A percentile compares a stretch with the other conserved stretches of the same genome.
These are phyloP conservation scores for Melastoma candidum DNA, from an alignment of 441 rosid genomes.

Conservation along the genomic window DNA sequence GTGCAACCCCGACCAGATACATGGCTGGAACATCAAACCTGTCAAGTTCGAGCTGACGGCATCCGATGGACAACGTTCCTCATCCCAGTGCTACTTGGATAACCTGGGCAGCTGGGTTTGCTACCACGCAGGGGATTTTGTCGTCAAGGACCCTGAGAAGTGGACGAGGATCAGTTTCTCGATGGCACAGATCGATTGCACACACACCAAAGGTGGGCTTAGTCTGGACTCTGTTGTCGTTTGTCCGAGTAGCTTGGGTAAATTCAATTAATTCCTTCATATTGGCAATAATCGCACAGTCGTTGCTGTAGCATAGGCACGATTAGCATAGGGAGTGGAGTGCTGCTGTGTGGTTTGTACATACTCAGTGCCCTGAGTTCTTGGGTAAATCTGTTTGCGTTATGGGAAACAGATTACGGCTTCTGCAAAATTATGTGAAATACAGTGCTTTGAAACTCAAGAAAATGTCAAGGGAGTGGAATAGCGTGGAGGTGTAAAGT, in stretches of 20 bases:
- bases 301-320: too few relatives aligned
- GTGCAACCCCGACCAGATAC: constrained; percentile 56
- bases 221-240: constrained; percentile 49
- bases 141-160: constrained; percentile 23
- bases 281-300: too few relatives aligned
- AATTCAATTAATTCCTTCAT: constrained; percentile 13
- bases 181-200: constrained; percentile 72
- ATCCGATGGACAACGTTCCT: constrained; percentile 46
- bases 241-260: constrained; percentile 26
- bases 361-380: too few relatives aligned
- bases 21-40: constrained; percentile 76
- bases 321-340: too few relatives aligned
- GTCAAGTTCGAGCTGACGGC: constrained; percentile 52
- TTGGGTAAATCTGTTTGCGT: too few relatives aligned
- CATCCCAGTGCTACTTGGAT: constrained; percentile 35
- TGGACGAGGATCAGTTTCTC: constrained; percentile 45
- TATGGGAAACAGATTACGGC: too few relatives aligned
- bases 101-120: constrained; percentile 50
- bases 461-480: too few relatives aligned
- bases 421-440: too few relatives aligned
- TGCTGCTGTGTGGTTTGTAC: too few relatives aligned
- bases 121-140: constrained; percentile 61
- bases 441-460: too few relatives aligned
- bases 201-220: constrained; percentile 72
- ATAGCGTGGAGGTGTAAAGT: too few relatives aligned